Conservation (phyloP, 73 alveolate species). For the Durusdinium trenchii region DNA sequence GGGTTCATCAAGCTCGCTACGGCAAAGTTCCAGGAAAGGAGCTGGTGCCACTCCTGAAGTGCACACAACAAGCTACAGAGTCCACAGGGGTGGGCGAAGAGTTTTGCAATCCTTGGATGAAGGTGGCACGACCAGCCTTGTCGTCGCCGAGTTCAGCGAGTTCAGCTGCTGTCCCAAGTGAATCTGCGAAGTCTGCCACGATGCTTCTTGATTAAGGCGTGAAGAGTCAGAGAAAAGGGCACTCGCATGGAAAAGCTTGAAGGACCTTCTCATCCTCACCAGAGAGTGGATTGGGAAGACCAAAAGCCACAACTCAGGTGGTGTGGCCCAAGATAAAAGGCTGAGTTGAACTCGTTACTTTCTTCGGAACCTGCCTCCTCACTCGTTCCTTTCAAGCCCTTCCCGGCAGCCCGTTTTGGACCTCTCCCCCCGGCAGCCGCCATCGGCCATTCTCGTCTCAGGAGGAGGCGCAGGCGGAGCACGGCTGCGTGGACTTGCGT, state of each 20-base stretch:
- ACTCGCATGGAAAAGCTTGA: too few species aligned
- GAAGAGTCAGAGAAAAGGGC: too few species aligned
- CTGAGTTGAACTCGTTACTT: not conserved
- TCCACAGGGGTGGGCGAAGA: slow-evolving; percentile 34
- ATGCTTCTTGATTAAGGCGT: slow-evolving; percentile 20
- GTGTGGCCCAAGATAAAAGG: too few species aligned
- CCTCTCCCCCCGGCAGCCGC: too few species aligned
- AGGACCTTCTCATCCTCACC: too few species aligned
- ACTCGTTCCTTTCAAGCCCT: not conserved
- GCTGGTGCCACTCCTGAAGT: slow-evolving; percentile 31
- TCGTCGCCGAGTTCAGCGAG: not conserved
- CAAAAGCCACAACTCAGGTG: too few species aligned
- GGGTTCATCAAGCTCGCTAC: slow-evolving; percentile 21
- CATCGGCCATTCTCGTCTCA: too few species aligned
- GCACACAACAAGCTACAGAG: slow-evolving; percentile 13
- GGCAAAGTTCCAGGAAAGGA: slow-evolving; percentile 21
- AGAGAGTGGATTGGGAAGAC: too few species aligned
- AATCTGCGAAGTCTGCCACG: not conserved
- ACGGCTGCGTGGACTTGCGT: slow-evolving; percentile 92
- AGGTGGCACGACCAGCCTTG: not conserved
- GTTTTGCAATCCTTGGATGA: slow-evolving; percentile 39
- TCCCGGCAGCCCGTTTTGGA: too few species aligned
- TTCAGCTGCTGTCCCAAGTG: not conserved
- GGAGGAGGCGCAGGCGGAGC: slow-evolving; percentile 5
- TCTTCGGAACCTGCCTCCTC: not conserved